Base-by-base conservation (phyloP, 176 grass and related monocot species). In the Sorghum bicolor region DNA sequence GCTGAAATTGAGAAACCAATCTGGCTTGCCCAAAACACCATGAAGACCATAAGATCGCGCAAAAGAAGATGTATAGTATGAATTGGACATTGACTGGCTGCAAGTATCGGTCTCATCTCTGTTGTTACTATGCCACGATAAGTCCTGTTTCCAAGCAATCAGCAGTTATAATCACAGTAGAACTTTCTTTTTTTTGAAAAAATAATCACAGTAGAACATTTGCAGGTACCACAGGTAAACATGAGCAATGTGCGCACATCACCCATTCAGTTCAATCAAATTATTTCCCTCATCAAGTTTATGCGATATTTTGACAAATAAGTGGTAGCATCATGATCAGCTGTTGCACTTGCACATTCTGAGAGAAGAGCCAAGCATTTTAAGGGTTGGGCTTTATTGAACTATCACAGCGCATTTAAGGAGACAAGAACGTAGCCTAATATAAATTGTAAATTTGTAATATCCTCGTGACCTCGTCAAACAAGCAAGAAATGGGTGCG, bases 1-100 rank as follows among this genome's bases (percentile, higher is more conserved):
- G 57, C 40, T 82, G 47, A 60, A 31, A 77, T 87, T 81, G 15
- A 77, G 40, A 50, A 78, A 32, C 70, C 74, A 76, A 24, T 74
- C 41, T 33, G 82, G 31, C 22, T 85, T 79, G 39, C 25, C 38
- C 31, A 19, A 79, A 32, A 73, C 77, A 70, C 48, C 62, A 75
- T 47, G 32, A 77, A 60, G 44, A 66, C 32, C 67, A 57, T 47
- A 57, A n/a, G 64, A 65, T 77, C 87, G 67, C 8, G 53, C 78
- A 67, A 47, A 37, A 40, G 61, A 70, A 68, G 80, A 31, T 10
- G 7, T 83, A 73, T 87, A 43, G 55, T 86, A 44, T 0, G 14
- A 78, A 39, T 50, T 62, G 41, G 75, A 34, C 43, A 67, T 53
- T 47, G 72, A 32, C 28, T 31, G 67, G 10, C 77, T 31, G 32